Percentiles rank a stretch among this genome's conserved stretches.
These are phyloP conservation scores for Besnoitia besnoiti DNA, from an alignment of 169 alveolate species.

Conservation along the genomic window DNA sequence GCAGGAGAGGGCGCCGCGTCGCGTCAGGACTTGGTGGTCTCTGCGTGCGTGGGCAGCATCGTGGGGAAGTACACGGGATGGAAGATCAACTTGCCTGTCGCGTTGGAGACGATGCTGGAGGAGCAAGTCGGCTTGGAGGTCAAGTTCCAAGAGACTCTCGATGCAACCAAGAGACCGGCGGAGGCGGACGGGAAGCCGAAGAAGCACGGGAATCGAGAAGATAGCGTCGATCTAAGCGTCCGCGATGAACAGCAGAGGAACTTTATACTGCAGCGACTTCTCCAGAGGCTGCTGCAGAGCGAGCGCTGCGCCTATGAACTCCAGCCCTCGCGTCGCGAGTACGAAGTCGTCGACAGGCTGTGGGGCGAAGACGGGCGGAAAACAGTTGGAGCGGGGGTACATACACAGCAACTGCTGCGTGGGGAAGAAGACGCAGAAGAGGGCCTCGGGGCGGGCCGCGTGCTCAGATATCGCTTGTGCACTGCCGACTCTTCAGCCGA, in stretches of 20 bases:
- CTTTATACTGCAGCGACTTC: not conserved
- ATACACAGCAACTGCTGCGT: not conserved
- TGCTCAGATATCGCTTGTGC: slow-evolving; percentile 1
- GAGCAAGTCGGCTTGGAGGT: not conserved
- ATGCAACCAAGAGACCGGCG: no score
- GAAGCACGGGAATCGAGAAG: not conserved
- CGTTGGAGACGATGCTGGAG: slow-evolving; percentile 29
- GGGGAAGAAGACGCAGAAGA: slow-evolving; percentile 24
- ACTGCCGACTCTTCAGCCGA: not conserved
- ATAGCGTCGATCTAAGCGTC: not conserved
- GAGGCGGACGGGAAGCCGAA: not conserved
- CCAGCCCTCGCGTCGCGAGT: not conserved
- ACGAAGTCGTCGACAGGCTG: not conserved
- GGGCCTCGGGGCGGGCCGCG: slow-evolving; percentile 1
- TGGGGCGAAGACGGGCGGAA: not conserved
- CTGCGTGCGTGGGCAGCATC: not conserved
- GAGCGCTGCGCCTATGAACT: slow-evolving; percentile 17
- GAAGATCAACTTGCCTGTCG: slow-evolving; percentile 26
- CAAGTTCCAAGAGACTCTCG: not conserved
- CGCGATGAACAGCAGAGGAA: not conserved
- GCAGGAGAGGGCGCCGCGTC: not conserved
- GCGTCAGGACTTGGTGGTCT: not conserved
- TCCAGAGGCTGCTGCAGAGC: slow-evolving; percentile 25
- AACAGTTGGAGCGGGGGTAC: not conserved
- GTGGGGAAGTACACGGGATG: slow-evolving; percentile 31